Evolutionary conservation across 2,329 filamentous ascomycete species (phyloP).

Genomic region (Ceratocystis papillata): DNA sequence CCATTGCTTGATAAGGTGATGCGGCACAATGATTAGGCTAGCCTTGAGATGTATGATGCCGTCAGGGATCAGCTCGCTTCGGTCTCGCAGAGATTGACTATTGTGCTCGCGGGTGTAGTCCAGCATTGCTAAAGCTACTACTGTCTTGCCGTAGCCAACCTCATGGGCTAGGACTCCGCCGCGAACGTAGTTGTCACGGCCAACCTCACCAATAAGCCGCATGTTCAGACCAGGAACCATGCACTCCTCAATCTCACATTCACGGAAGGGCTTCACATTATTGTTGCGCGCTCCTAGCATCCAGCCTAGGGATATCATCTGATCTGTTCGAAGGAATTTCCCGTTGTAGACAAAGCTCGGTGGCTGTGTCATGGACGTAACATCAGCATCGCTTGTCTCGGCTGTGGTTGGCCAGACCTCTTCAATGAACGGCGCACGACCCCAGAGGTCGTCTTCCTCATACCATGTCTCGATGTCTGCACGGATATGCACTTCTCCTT

Average conservation of each 20-base stretch:
- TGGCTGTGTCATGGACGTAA: slow-evolving; percentile 9
- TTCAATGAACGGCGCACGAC: slow-evolving; percentile 7
- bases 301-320: slow-evolving; percentile 27
- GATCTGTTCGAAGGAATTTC: slow-evolving; percentile 26
- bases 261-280: slow-evolving; percentile 24
- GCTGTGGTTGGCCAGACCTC: slow-evolving; percentile 13
- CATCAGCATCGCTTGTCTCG: background rate
- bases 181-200: slow-evolving; percentile 27
- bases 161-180: slow-evolving; percentile 38
- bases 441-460: slow-evolving; percentile 1
- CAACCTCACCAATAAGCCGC: slow-evolving; percentile 31
- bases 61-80: slow-evolving; percentile 15
- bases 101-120: slow-evolving; percentile 27
- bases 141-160: slow-evolving; percentile 39
- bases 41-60: slow-evolving; percentile 29
- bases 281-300: slow-evolving; percentile 28
- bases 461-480: slow-evolving; percentile 17
- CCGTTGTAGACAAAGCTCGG: slow-evolving; percentile 24
- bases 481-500: background rate
- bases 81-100: slow-evolving; percentile 26
- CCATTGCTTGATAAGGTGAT: slow-evolving; percentile 36
- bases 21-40: slow-evolving; percentile 35
- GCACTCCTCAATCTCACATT: slow-evolving; percentile 35
- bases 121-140: slow-evolving; percentile 34
- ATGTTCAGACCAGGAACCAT: slow-evolving; percentile 30